phyloP scores from a whole-genome alignment of 2,329 filamentous ascomycete species.

The Tothia fuscella region DNA sequence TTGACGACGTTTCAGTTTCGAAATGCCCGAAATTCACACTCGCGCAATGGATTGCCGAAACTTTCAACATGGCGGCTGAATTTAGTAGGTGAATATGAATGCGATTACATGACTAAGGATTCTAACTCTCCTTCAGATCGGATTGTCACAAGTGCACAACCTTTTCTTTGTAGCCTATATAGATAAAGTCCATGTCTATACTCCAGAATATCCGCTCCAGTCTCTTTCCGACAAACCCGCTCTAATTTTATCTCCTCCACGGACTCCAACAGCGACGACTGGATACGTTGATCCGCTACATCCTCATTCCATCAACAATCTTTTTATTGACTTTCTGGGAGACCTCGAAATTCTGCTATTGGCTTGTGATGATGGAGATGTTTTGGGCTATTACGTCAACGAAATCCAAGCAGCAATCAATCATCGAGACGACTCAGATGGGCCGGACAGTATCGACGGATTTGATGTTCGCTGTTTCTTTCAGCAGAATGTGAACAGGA shows the following conservation, averaged over 20 bases:
- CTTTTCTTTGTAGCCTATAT: constrained; percentile 37
- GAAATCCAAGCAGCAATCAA: constrained; percentile 22
- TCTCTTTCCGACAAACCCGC: constrained; percentile 22
- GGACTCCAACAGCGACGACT: constrained; percentile 19
- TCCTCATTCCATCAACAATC: constrained; percentile 33
- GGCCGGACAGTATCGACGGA: constrained; percentile 26
- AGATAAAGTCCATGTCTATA: constrained; percentile 29
- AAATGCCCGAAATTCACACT: background rate
- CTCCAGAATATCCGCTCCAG: constrained; percentile 33
- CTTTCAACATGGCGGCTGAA: constrained; percentile 8
- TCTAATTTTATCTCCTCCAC: constrained; percentile 28
- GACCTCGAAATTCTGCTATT: constrained; percentile 38
- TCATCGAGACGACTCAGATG: background rate
- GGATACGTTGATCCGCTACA: constrained; percentile 25
- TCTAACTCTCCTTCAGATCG: no score
- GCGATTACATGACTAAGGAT: background rate
- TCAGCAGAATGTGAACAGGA: constrained; percentile 59
- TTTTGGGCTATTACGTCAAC: constrained; percentile 28
- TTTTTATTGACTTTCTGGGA: constrained; percentile 33
- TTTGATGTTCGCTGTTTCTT: constrained; percentile 47
- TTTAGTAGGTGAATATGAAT: background rate
- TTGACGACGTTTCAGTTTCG: background rate
- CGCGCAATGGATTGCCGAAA: background rate
- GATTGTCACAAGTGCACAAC: constrained; percentile 33
- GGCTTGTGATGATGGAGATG: constrained; percentile 45